A percentile compares a stretch with the other conserved stretches of the same genome.
phyloP scores from a whole-genome alignment of 1,284 basidiomycete genomes.

The Trichosporon inkin region DNA sequence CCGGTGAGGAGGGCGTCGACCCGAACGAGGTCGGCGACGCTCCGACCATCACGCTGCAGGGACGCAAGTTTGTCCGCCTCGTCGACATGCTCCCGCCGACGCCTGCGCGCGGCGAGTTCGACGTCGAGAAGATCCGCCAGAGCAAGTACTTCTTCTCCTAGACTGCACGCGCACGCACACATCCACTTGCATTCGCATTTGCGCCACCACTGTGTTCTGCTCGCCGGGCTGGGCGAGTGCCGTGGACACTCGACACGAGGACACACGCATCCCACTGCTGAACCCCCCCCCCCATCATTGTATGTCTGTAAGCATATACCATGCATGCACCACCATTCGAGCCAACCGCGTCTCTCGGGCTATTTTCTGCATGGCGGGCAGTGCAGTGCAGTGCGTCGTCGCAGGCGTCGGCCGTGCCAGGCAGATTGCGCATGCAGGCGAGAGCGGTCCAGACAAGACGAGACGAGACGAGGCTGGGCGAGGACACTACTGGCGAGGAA shows the following conservation, averaged over 20 bases:
- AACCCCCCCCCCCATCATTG: background rate
- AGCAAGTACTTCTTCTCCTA: slow-evolving; percentile 80
- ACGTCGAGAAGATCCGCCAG: slow-evolving; percentile 75
- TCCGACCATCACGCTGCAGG: slow-evolving; percentile 26
- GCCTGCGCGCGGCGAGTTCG: slow-evolving; percentile 81
- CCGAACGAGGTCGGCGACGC: slow-evolving; percentile 16
- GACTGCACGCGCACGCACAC: no score
- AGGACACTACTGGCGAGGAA: no score
- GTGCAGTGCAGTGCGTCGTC: no score
- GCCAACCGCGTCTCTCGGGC: no score
- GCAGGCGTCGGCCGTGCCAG: no score
- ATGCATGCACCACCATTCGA: slow-evolving; percentile 9
- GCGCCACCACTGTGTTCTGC: no score
- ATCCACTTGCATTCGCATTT: background rate
- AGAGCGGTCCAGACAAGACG: no score
- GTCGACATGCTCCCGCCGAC: slow-evolving; percentile 73
- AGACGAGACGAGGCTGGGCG: no score
- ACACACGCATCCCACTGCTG: background rate
- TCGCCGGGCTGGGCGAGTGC: no score
- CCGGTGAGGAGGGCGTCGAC: slow-evolving; percentile 4
- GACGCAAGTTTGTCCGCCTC: slow-evolving; percentile 64
- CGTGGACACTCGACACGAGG: no score
- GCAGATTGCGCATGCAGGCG: no score
- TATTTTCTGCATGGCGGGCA: no score
- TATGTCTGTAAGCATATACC: slow-evolving; percentile 10